Evolutionary conservation across 306 rosid genomes (phyloP), one percentile per base, ranked within the genome.

Genomic region (Castanea sativa): DNA sequence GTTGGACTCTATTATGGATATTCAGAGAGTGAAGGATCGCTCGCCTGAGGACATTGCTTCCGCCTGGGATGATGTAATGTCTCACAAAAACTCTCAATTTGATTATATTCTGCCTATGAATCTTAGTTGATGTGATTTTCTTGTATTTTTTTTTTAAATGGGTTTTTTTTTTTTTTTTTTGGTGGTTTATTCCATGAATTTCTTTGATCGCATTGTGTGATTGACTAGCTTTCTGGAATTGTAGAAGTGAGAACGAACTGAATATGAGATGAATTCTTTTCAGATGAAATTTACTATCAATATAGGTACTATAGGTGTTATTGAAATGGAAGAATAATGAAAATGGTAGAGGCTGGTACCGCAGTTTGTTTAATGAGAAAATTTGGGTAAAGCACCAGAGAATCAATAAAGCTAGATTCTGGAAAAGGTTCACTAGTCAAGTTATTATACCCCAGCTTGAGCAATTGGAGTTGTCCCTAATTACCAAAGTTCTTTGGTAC

Each of bases 31-130:
- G 5, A 84, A 91, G 85, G 87, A 90, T 80, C 91, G 94, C 3
- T 84, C 92, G 13, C 77, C 97, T 10, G 90, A 94, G 70, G 95
- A 95, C 12, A 86, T 92, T 3, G 88, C 91, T 88, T 91, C 98
- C 2, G 58, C 83, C 61, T 95, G 99, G 97, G 98, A 90, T 81
- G 99, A 95, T 86, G 99, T 92, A 91, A 91, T 77, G 32, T 78
- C 74, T 7, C 11, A 7, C 45, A 7, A 38, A 7, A 38, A 38
- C 45, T 38, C 45, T 83, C 83, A 41, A 33, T 38, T 51, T 3
- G 0, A 14, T 78, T 41, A 13, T 55, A 12, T 68, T 38, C 45
- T 8, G 45, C 45, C 45, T 38, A 38, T 38, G 45, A 7, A 38
- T 38, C 45, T 38, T 38, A 38, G 45, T 38, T 38, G 11, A 38